Evolutionary conservation across 768 basidiomycete genomes (phyloP).

Genomic region (Paxillus ammoniavirescens): DNA sequence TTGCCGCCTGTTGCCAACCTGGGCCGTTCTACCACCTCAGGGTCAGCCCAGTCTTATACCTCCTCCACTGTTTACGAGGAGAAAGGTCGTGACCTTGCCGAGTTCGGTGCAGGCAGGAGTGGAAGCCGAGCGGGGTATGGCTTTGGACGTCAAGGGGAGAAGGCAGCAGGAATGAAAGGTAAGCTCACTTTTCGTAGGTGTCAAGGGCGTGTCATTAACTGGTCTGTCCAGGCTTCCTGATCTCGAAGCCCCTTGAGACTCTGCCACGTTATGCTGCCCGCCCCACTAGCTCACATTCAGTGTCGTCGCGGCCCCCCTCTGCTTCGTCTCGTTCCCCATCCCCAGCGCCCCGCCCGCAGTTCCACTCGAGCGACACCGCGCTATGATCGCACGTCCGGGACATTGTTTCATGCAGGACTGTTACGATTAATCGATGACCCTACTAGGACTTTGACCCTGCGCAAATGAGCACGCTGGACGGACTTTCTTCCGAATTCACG

Average conservation of each 20-base stretch:
- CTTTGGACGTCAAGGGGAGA: slow-evolving; percentile 81
- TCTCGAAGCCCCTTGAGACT: slow-evolving; percentile 60
- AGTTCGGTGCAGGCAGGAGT: slow-evolving; percentile 19
- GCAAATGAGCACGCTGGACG: slow-evolving; percentile 11
- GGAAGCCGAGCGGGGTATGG: slow-evolving; percentile 55
- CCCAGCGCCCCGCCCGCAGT: slow-evolving; percentile 18
- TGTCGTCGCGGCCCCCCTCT: slow-evolving; percentile 6
- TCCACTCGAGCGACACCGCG: slow-evolving; percentile 28
- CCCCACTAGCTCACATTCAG: slow-evolving; percentile 25
- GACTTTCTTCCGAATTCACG: slow-evolving; percentile 12
- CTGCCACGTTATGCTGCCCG: slow-evolving; percentile 56
- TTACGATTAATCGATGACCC: slow-evolving; percentile 18
- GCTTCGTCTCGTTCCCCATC: slow-evolving; percentile 19
- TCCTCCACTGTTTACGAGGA: slow-evolving; percentile 33
- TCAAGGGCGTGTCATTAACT: slow-evolving; percentile 3
- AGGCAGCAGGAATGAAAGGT: slow-evolving; percentile 64
- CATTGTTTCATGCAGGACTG: slow-evolving; percentile 18
- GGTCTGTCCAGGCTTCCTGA: slow-evolving; percentile 43
- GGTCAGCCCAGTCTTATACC: slow-evolving; percentile 20
- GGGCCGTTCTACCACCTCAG: slow-evolving; percentile 22
- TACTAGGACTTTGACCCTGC: slow-evolving; percentile 6
- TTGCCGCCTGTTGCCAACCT: slow-evolving; percentile 25
- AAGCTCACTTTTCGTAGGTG: slow-evolving; percentile 11
- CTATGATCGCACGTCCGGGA: slow-evolving; percentile 19
- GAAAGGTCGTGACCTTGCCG: slow-evolving; percentile 20